phyloP scores from a whole-genome alignment of 2,329 filamentous ascomycete species.

The Fusarium nelsonii region DNA sequence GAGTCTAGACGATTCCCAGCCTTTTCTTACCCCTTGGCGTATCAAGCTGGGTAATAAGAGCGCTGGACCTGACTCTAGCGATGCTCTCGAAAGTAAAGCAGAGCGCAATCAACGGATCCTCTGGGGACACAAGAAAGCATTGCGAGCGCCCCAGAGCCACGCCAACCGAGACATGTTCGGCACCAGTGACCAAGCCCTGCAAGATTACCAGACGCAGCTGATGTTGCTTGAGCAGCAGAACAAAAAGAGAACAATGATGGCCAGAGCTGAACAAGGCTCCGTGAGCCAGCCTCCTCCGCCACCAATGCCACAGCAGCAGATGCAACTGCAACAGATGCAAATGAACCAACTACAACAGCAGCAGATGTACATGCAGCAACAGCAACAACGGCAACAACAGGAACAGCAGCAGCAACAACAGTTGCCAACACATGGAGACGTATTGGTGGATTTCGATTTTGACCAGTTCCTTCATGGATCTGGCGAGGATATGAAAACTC shows the following conservation, averaged over 20 bases:
- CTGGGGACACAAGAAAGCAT: constrained; percentile 48
- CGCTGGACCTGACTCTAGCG: constrained; percentile 26
- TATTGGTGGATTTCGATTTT: constrained; percentile 4
- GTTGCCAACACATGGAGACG: not conserved
- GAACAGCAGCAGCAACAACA: constrained; percentile 11
- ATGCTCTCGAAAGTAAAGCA: constrained; percentile 56
- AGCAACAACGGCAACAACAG: constrained; percentile 11
- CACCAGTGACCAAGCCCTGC: not conserved
- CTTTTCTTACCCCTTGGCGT: constrained; percentile 67
- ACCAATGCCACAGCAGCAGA: not conserved
- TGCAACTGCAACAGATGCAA: constrained; percentile 3
- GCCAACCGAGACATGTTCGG: constrained; percentile 27
- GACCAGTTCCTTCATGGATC: constrained; percentile 42
- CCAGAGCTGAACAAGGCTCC: constrained; percentile 76
- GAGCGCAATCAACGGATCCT: constrained; percentile 52
- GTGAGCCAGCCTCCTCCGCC: not conserved
- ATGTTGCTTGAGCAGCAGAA: constrained; percentile 90
- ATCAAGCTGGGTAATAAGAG: constrained; percentile 60
- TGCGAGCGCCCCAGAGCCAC: constrained; percentile 55
- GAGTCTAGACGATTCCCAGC: constrained; percentile 67
- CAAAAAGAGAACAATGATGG: constrained; percentile 86
- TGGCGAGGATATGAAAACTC: constrained; percentile 54
- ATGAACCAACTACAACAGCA: not conserved
- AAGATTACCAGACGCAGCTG: constrained; percentile 86
- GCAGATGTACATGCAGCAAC: not conserved